Conservation (phyloP, 1,284 basidiomycete genomes). For the Agroathelia rolfsii region DNA sequence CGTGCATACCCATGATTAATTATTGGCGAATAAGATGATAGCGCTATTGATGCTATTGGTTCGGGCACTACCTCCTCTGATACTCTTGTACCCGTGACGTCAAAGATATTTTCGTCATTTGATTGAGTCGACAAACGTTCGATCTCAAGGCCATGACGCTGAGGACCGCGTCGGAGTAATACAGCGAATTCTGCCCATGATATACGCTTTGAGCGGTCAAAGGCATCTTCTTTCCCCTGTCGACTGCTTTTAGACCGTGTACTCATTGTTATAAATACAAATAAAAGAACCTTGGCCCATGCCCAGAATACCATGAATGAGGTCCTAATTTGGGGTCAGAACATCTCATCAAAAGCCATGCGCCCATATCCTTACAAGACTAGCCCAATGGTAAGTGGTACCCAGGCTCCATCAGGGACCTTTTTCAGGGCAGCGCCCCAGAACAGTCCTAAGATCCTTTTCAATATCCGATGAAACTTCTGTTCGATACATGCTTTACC, state of each 20-base stretch:
- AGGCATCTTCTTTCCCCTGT: constrained; percentile 46
- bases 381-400: constrained; percentile 46
- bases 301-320: constrained; percentile 50
- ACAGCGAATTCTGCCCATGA: constrained; percentile 41
- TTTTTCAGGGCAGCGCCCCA: constrained; percentile 55
- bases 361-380: constrained; percentile 28
- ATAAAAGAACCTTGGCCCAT: constrained; percentile 40
- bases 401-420: constrained; percentile 54
- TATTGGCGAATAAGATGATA: neutral
- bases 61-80: constrained; percentile 11
- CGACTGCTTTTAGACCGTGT: neutral
- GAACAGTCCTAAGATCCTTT: too few relatives aligned
- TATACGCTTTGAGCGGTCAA: constrained; percentile 47
- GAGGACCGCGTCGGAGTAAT: constrained; percentile 31
- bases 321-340: constrained; percentile 24
- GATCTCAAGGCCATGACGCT: constrained; percentile 1
- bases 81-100: constrained; percentile 9
- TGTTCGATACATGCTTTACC: constrained; percentile 15
- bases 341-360: constrained; percentile 2
- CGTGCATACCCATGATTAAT: constrained; percentile 24
- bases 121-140: constrained; percentile 10
- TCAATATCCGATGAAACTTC: constrained; percentile 8
- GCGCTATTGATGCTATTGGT: neutral
- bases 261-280: constrained; percentile 1
- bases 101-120: constrained; percentile 9